phyloP scores from a whole-genome alignment of 805 yeast species.

The Candida anglica region DNA sequence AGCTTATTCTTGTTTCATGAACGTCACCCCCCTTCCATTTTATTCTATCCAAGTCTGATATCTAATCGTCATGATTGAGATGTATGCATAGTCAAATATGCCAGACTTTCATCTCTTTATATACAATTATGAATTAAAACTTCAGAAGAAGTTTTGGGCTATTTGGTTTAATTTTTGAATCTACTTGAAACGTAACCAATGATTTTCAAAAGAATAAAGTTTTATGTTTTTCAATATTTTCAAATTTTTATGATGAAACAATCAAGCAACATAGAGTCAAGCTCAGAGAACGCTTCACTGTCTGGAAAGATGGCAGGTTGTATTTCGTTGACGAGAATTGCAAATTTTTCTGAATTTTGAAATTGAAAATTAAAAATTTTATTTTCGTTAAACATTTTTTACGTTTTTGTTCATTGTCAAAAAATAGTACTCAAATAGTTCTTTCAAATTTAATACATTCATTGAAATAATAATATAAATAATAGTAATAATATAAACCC shows the following conservation, averaged over 20 bases:
- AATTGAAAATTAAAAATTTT: too few relatives aligned
- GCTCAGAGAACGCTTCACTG: conserved; percentile 65
- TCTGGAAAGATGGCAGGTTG: conserved; percentile 45
- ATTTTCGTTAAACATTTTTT: too few relatives aligned
- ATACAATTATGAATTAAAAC: conserved; percentile 7
- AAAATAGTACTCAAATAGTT: not conserved
- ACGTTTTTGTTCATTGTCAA: not conserved
- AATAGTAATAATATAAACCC: too few relatives aligned
- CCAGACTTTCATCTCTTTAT: conserved; percentile 40
- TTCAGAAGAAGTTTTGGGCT: conserved; percentile 19
- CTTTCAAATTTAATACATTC: too few relatives aligned
- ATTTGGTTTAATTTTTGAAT: conserved; percentile 13
- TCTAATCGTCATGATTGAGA: conserved; percentile 18
- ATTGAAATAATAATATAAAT: too few relatives aligned
- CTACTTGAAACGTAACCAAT: too few relatives aligned
- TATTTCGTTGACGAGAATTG: conserved; percentile 65
- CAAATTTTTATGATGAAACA: conserved; percentile 59
- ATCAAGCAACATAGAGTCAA: conserved; percentile 83
- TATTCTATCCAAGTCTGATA: conserved; percentile 22
- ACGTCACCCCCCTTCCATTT: conserved; percentile 44
- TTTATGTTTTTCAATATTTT: too few relatives aligned
- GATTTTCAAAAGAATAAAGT: too few relatives aligned
- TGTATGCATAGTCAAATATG: conserved; percentile 61
- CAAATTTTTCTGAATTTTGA: conserved; percentile 34
- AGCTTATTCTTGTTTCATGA: conserved; percentile 77